These are phyloP conservation scores for Myxozyma nipponensis DNA, from an alignment of 805 yeast species.

Conservation along the genomic window DNA sequence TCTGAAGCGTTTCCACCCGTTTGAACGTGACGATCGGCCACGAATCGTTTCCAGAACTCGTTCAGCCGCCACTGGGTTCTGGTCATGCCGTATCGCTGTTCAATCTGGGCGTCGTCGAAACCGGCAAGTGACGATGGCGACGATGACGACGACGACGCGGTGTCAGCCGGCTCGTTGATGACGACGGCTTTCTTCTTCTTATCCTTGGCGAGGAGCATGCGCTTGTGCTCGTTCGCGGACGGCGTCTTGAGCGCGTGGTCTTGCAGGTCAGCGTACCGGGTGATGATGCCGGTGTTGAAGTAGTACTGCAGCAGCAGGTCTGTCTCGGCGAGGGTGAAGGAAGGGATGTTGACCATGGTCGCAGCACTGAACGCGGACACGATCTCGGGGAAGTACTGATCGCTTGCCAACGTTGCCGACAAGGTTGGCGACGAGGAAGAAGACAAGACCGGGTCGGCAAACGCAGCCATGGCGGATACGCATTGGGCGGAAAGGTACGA, in stretches of 20 bases:
- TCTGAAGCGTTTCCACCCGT: slow-evolving; percentile 21
- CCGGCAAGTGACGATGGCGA: background rate
- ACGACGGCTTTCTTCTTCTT: background rate
- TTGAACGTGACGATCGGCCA: slow-evolving; percentile 4
- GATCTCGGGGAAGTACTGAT: slow-evolving; percentile 11
- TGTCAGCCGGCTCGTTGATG: background rate
- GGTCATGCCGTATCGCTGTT: background rate
- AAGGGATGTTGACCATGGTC: slow-evolving; percentile 1
- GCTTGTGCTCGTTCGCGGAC: background rate
- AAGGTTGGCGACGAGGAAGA: too few species aligned
- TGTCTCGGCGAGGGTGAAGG: slow-evolving; percentile 14
- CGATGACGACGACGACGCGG: background rate
- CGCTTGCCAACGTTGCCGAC: too few species aligned
- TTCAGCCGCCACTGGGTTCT: background rate
- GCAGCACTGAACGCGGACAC: slow-evolving; percentile 1
- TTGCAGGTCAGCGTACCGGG: background rate
- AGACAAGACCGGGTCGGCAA: slow-evolving; percentile 7
- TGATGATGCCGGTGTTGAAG: slow-evolving; percentile 12
- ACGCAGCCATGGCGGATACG: slow-evolving; percentile 6
- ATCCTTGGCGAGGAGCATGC: background rate
- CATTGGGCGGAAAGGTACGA: slow-evolving; percentile 5
- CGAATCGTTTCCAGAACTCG: slow-evolving; percentile 23
- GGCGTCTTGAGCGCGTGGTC: background rate
- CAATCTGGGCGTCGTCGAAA: background rate
- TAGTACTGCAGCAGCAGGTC: slow-evolving; percentile 18